Conservation (phyloP, 495 filamentous ascomycete genomes). For the Penicillium canariense region DNA sequence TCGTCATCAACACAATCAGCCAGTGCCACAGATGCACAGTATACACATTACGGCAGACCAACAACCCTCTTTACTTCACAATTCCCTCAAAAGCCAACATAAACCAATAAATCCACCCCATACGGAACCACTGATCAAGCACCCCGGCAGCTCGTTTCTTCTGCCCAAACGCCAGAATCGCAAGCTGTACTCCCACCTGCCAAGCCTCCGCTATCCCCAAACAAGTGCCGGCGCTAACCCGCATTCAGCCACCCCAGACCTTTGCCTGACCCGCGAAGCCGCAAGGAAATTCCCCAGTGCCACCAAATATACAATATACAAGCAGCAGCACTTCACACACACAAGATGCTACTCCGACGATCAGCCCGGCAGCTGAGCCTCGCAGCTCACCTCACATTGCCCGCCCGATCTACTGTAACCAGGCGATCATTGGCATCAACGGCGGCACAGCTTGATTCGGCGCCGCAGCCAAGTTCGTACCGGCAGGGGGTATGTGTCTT, state of each 20-base stretch:
- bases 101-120: no score
- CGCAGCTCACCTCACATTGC: background rate
- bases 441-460: conserved; percentile 10
- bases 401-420: background rate
- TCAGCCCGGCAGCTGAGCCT: conserved; percentile 6
- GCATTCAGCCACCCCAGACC: conserved; percentile 12
- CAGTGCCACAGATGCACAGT: background rate
- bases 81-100: no score
- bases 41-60: background rate
- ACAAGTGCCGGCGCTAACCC: conserved; percentile 14
- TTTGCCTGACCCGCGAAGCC: background rate
- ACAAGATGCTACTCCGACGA: conserved; percentile 17
- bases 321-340: background rate
- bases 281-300: background rate
- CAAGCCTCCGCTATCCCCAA: conserved; percentile 4
- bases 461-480: conserved; percentile 24
- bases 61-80: no score
- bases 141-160: no score
- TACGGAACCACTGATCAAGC: no score
- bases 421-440: conserved; percentile 20
- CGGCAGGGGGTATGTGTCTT: conserved; percentile 27
- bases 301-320: conserved; percentile 1
- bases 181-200: background rate
- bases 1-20: background rate
- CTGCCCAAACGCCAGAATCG: background rate